Conservation (phyloP, 148 eudicot genomes). For the Polygonum aviculare region DNA sequence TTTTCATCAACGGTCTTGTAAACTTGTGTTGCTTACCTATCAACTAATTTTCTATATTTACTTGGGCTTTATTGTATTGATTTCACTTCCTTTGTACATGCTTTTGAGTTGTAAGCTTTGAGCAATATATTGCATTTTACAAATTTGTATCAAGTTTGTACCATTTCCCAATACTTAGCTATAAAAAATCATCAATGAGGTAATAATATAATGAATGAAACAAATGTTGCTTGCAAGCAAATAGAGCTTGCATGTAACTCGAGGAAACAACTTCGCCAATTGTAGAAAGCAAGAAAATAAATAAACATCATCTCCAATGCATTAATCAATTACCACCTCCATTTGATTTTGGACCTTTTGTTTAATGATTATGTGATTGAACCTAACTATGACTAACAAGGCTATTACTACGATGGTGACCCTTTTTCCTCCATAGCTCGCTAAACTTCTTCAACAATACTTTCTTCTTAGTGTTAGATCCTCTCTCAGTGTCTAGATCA, state of each 20-base stretch:
- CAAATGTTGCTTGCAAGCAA: neutral
- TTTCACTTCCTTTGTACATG: neutral
- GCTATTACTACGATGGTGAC: slow-evolving; percentile 13
- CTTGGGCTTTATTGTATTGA: neutral
- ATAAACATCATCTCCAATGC: neutral
- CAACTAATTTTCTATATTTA: neutral
- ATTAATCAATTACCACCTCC: neutral
- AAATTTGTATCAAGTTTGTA: neutral
- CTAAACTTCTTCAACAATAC: slow-evolving; percentile 49
- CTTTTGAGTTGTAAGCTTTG: neutral
- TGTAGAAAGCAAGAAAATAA: neutral
- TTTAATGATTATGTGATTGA: neutral
- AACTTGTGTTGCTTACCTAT: neutral
- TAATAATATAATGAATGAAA: neutral
- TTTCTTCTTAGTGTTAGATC: slow-evolving; percentile 36
- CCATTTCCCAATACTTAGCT: neutral
- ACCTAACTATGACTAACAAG: neutral
- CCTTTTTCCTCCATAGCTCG: slow-evolving; percentile 41
- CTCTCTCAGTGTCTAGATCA: slow-evolving; percentile 5
- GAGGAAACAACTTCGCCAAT: neutral
- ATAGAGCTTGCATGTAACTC: neutral
- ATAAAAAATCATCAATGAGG: neutral
- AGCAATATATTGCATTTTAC: neutral
- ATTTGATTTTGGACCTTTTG: neutral
- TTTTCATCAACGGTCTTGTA: too few species aligned